phyloP scores from a whole-genome alignment of 164 flowering plant genomes.

The Nelumbo lutea region DNA sequence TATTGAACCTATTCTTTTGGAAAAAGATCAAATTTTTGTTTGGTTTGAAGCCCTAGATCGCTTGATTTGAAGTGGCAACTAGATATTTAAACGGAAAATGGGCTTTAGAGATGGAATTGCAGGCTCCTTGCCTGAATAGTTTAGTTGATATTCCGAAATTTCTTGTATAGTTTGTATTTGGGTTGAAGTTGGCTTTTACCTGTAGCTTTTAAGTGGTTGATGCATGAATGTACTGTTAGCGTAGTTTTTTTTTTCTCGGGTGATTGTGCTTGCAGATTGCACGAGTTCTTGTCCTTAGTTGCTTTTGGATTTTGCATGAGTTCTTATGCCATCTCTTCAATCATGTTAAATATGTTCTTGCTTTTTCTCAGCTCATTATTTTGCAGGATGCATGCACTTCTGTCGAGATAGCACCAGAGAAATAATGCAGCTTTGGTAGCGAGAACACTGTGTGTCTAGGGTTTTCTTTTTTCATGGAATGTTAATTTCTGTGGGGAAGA shows the following conservation, averaged over 20 bases:
- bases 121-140: not conserved
- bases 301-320: not conserved
- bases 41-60: not conserved
- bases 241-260: not conserved
- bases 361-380: not conserved
- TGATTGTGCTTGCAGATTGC: not conserved
- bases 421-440: constrained; percentile 10
- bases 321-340: not conserved
- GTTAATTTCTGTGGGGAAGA: not conserved
- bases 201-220: not conserved
- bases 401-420: not conserved
- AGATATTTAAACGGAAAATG: too few species aligned
- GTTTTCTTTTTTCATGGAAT: not conserved
- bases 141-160: too few species aligned
- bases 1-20: too few species aligned
- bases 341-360: not conserved
- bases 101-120: not conserved
- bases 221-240: not conserved
- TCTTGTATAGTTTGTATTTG: too few species aligned
- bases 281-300: not conserved
- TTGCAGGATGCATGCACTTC: not conserved
- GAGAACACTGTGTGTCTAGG: not conserved
- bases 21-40: too few species aligned
- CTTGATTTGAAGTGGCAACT: not conserved
- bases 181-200: not conserved